Evolutionary conservation across 257 asterid species (phyloP).

Genomic region (Datura wrightii): DNA sequence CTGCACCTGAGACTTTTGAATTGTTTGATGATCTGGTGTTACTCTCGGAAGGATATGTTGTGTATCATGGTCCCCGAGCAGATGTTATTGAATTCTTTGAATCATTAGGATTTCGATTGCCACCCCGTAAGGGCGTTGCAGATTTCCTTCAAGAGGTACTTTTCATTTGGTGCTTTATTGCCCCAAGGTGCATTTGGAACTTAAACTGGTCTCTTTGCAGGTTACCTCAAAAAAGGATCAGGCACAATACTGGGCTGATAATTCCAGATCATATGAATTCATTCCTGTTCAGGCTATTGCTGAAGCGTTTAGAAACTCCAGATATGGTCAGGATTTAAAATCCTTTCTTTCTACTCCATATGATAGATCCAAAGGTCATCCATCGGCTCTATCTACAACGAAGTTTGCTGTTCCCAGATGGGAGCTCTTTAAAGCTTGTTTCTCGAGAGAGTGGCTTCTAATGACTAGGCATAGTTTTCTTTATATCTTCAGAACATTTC

Average conservation of each 20-base stretch:
- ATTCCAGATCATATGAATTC: constrained; percentile 69
- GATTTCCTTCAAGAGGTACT: constrained; percentile 94
- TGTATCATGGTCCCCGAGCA: constrained; percentile 80
- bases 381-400: constrained; percentile 67
- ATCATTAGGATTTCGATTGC: constrained; percentile 80
- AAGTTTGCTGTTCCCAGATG: constrained; percentile 64
- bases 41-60: constrained; percentile 77
- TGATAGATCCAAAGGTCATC: constrained; percentile 67
- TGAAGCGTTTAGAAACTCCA: constrained; percentile 67
- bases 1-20: constrained; percentile 92
- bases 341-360: constrained; percentile 56
- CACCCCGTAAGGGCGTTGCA: constrained; percentile 89
- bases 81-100: constrained; percentile 74
- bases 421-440: constrained; percentile 85
- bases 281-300: constrained; percentile 73
- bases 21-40: constrained; percentile 83
- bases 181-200: constrained; percentile 25
- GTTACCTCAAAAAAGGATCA: constrained; percentile 89
- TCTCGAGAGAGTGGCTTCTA: constrained; percentile 76
- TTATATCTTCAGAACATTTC: constrained; percentile 75
- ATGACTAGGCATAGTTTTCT: constrained; percentile 72
- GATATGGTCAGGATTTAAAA: constrained; percentile 56
- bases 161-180: neutral
- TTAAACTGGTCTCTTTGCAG: constrained; percentile 39
- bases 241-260: constrained; percentile 87